Evolutionary conservation across 768 basidiomycete species (phyloP), one percentile per base, ranked within the genome.

Genomic region (Phanerodontia chrysosporium): DNA sequence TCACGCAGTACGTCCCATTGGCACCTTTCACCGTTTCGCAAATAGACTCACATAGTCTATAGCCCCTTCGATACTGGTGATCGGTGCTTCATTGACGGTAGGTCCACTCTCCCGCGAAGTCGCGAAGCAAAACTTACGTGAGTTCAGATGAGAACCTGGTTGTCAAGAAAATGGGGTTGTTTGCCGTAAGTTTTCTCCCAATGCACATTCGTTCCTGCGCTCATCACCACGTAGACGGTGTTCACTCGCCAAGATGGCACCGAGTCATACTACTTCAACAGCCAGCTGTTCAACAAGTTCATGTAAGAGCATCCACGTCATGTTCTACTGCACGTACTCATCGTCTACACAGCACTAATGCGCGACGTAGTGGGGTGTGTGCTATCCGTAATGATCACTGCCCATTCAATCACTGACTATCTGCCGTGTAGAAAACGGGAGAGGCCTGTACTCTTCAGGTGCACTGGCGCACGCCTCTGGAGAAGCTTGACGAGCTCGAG

Each of bases 51-150:
- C 65, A 21, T 61, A 32, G 57, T 57, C 25, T 24, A 24, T 21
- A 90, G 87, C 69, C 89, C 89, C 3, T 91, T 85, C 62, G 89
- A 91, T 64, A 89, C 89, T 24, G 90, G 90, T 12, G 90, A 92
- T 72, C 81, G 90, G n/a, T 84, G 85, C 64, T 85, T 91, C 66
- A 84, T 92, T 61, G 86, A 86, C 61, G 67, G 82, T 82, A 59
- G 64, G 78, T 69, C 1, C 13, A 1, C 13, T 10, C 9, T 10
- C 42, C 22, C 18, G 16, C 13, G n/a, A n/a, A 24, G 27, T 16
- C 5, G 29, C 3, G 1, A 28, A 52, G 53, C 30, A 57, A 25
- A 63, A 48, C n/a, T 48, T 7, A 32, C n/a, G 53, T 32, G 7
- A 9, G 51, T 22, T 2, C 32, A 85, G 83, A 80, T 22, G 87